A percentile compares a stretch with the other conserved stretches of the same genome.
These are phyloP conservation scores for Larix kaempferi DNA, from an alignment of 75 land plant species.

Conservation along the genomic window DNA sequence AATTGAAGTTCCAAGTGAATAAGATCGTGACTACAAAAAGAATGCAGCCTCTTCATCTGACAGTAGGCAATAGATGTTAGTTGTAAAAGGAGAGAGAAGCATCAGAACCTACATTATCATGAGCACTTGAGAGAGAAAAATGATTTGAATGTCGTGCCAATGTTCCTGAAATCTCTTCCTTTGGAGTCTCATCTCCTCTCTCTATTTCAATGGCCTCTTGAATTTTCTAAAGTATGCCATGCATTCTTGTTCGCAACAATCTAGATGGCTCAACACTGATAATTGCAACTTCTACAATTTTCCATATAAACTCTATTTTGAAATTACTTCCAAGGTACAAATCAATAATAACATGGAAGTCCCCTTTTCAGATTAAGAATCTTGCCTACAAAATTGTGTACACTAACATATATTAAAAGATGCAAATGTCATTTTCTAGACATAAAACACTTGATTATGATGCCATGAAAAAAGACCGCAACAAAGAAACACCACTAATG, in stretches of 20 bases:
- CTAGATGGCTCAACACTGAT: conserved; percentile 46
- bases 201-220: conserved; percentile 58
- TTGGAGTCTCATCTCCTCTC: conserved; percentile 14
- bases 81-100: not conserved
- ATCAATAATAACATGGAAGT: conserved; percentile 38
- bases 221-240: conserved; percentile 41
- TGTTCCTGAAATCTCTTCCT: not conserved
- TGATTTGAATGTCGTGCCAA: not conserved
- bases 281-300: conserved; percentile 52
- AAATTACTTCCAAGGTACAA: conserved; percentile 30
- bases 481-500: too few species aligned
- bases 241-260: conserved; percentile 46
- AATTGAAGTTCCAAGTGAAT: too few species aligned
- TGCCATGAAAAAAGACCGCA: too few species aligned
- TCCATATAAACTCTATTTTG: conserved; percentile 55
- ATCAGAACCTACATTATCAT: not conserved
- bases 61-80: too few species aligned
- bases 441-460: too few species aligned
- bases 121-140: not conserved
- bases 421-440: too few species aligned
- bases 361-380: too few species aligned
- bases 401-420: too few species aligned
- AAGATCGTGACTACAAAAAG: too few species aligned
- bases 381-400: too few species aligned
- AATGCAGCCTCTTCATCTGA: too few species aligned